Percentiles rank a stretch among this genome's conserved stretches.
Conservation (phyloP, 164 flowering plant species). For the Echeveria elegans region DNA sequence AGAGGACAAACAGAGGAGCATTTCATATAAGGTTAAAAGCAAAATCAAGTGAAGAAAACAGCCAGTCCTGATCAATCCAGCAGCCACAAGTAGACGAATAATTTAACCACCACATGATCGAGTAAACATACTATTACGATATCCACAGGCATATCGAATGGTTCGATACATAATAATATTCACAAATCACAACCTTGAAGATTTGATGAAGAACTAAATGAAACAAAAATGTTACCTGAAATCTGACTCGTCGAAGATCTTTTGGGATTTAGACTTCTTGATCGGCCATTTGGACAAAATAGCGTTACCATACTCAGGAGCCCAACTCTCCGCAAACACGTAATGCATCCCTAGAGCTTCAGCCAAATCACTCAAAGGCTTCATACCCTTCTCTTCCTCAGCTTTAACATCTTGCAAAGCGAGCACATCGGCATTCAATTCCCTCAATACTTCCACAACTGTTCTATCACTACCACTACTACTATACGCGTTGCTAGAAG, state of each 20-base stretch:
- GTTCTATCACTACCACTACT: constrained; percentile 18
- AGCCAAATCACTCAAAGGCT: constrained; percentile 56
- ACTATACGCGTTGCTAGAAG: background rate
- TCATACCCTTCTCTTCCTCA: constrained; percentile 60
- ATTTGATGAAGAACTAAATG: background rate
- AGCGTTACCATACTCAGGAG: constrained; percentile 69
- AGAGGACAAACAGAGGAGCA: background rate
- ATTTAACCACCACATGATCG: background rate
- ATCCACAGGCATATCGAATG: too few species aligned
- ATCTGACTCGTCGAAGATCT: constrained; percentile 55
- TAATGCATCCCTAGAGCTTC: constrained; percentile 55
- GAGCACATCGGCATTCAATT: constrained; percentile 51
- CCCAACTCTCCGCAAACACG: constrained; percentile 72
- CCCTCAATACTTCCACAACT: constrained; percentile 45
- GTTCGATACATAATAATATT: background rate
- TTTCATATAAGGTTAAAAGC: background rate
- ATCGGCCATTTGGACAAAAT: constrained; percentile 61
- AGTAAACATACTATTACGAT: background rate
- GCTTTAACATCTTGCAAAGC: constrained; percentile 70
- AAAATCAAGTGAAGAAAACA: background rate
- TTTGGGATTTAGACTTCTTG: constrained; percentile 41
- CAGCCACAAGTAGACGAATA: background rate
- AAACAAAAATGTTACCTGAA: constrained; percentile 32
- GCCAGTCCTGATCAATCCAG: background rate
- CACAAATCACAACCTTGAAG: background rate